A percentile compares a stretch with the other conserved stretches of the same genome.
These are phyloP conservation scores for Sugiyamaella lignohabitans DNA, from an alignment of 805 yeast species.

Conservation along the genomic window DNA sequence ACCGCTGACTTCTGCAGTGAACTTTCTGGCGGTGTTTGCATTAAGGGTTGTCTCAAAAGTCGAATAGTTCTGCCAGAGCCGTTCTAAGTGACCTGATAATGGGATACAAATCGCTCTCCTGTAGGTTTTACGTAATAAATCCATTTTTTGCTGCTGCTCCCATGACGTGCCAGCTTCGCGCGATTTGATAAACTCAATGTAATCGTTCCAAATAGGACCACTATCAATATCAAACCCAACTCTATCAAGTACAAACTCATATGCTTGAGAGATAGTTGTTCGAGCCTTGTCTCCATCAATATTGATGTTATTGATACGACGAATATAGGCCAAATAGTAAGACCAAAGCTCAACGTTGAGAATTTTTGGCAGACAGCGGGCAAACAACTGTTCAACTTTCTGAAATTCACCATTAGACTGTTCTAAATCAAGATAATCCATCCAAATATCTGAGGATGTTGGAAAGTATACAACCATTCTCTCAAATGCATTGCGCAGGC, in stretches of 20 bases:
- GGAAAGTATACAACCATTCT: slow-evolving; percentile 60
- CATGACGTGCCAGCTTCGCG: slow-evolving; percentile 56
- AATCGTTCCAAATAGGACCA: slow-evolving; percentile 73
- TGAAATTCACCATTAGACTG: slow-evolving; percentile 58
- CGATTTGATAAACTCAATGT: slow-evolving; percentile 64
- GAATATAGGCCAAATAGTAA: slow-evolving; percentile 70
- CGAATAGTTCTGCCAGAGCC: slow-evolving; percentile 73
- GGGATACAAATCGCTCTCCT: slow-evolving; percentile 72
- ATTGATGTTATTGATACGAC: slow-evolving; percentile 55
- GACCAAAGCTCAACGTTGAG: slow-evolving; percentile 68
- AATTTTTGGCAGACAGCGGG: slow-evolving; percentile 54
- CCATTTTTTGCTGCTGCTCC: slow-evolving; percentile 80
- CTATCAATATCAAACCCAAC: slow-evolving; percentile 75
- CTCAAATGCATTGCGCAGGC: slow-evolving; percentile 52
- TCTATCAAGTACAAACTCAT: slow-evolving; percentile 68
- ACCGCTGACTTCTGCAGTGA: slow-evolving; percentile 73
- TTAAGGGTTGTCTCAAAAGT: slow-evolving; percentile 76
- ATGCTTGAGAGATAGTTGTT: slow-evolving; percentile 68
- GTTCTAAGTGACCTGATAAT: slow-evolving; percentile 56
- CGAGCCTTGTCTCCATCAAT: slow-evolving; percentile 80
- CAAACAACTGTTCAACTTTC: slow-evolving; percentile 59
- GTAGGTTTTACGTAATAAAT: slow-evolving; percentile 65
- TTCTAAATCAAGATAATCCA: slow-evolving; percentile 59
- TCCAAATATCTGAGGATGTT: slow-evolving; percentile 67
- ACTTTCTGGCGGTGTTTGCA: slow-evolving; percentile 72